Evolutionary conservation across 345 rosid species (phyloP).

Genomic region (Eutrema heterophyllum): DNA sequence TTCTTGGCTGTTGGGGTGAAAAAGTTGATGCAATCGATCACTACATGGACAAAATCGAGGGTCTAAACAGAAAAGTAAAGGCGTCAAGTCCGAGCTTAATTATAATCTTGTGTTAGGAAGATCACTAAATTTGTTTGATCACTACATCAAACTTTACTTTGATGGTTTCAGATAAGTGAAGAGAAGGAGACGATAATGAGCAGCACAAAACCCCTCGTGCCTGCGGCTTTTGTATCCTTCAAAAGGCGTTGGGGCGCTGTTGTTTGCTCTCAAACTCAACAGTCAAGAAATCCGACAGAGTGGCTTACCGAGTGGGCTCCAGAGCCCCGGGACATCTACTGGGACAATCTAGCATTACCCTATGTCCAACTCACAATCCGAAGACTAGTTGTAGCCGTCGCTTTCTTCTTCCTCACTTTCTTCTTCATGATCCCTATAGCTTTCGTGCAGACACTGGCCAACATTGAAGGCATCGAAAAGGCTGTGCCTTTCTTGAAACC

Average conservation of each 20-base stretch:
- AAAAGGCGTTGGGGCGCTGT: slow-evolving; percentile 92
- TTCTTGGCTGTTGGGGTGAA: slow-evolving; percentile 68
- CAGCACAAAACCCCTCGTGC: slow-evolving; percentile 52
- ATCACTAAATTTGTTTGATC: too few species aligned
- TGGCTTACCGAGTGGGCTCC: slow-evolving; percentile 99
- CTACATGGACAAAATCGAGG: slow-evolving; percentile 56
- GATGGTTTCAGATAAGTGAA: slow-evolving; percentile 48
- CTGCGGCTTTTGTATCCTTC: slow-evolving; percentile 86
- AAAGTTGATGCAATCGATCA: slow-evolving; percentile 72
- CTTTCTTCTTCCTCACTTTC: slow-evolving; percentile 88
- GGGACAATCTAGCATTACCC: slow-evolving; percentile 87
- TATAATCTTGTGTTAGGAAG: too few species aligned
- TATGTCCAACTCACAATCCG: slow-evolving; percentile 75
- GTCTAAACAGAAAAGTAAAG: slow-evolving; percentile 49
- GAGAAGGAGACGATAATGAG: slow-evolving; percentile 56
- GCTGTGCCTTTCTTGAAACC: slow-evolving; percentile 72
- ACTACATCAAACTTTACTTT: not conserved
- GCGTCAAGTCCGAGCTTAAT: not conserved
- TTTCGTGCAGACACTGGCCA: slow-evolving; percentile 85
- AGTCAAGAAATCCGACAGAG: slow-evolving; percentile 70
- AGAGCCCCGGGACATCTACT: slow-evolving; percentile 81
- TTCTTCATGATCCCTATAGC: slow-evolving; percentile 97
- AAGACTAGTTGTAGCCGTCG: slow-evolving; percentile 58
- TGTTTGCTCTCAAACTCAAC: slow-evolving; percentile 94
- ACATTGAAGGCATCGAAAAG: slow-evolving; percentile 88